Evolutionary conservation across 2,329 filamentous ascomycete genomes (phyloP), one percentile per base, ranked within the genome.

Genomic region (Fusarium camptoceras): DNA sequence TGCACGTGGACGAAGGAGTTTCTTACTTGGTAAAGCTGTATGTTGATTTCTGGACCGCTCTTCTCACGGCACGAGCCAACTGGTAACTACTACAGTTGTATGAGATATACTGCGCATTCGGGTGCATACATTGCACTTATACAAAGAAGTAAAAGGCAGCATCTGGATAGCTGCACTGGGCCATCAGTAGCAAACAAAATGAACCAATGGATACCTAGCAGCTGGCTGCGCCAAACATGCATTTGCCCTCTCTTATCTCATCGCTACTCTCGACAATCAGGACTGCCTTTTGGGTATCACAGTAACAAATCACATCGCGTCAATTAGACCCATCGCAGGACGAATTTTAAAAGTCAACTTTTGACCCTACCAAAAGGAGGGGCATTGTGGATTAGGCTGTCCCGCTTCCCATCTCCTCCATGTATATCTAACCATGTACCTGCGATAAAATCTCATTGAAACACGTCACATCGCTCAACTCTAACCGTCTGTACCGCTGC

Each of bases 401-500:
- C 64, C 65, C 66, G 39, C 53, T 70, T 37, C 50, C 58, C 30
- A 39, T 34, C 41, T 25, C 43, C 55, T 59, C 44, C 55, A 47
- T 60, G 42, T 50, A 60, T 71, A 68, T 65, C 39, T 70, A 51
- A 64, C 59, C 49, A 28, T 54, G 34, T 44, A 46, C 54, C 44
- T 31, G 37, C 48, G 14, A 46, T 24, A 71, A 55, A 39, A 64
- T 27, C 31, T 37, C 28, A 41, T 30, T 30, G 18, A 59, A 63
- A 68, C 64, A 59, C 31, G 31, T 31, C 48, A 54, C 30, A 53
- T 46, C 49, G 46, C 30, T 41, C 25, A 34, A 20, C 31, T 16
- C 61, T 87, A 95, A 75, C 91, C 92, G 75, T 97, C 94, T 27
- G 92, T 97, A 6, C 96, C 96, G 76, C 91, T 97, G 86, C 94